Percentiles rank a stretch among this genome's conserved stretches.
These are phyloP conservation scores for Spergularia marina DNA, from an alignment of 148 eudicot species.

Conservation along the genomic window DNA sequence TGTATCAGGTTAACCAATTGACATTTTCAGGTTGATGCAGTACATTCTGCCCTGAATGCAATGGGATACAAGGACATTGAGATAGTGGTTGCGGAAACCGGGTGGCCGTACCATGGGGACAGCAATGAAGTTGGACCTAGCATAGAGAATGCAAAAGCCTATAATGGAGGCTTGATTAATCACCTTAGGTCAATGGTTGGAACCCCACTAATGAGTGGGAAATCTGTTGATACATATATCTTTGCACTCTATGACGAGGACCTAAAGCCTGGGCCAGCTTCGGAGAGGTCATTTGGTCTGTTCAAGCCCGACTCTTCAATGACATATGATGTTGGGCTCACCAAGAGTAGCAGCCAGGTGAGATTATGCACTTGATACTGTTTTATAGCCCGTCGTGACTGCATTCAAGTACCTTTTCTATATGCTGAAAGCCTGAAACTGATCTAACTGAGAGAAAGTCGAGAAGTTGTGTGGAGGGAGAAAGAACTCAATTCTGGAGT, in stretches of 20 bases:
- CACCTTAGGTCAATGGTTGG: conserved; percentile 76
- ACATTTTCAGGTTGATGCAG: conserved; percentile 66
- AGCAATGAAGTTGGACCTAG: conserved; percentile 71
- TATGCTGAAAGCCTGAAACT: too few species aligned
- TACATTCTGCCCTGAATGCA: conserved; percentile 62
- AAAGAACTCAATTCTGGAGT: too few species aligned
- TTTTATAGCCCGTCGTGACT: too few species aligned
- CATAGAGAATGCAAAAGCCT: conserved; percentile 74
- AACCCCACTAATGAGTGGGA: conserved; percentile 86
- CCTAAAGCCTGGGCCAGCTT: conserved; percentile 70
- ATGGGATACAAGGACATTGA: conserved; percentile 73
- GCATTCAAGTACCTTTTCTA: too few species aligned
- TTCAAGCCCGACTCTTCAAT: conserved; percentile 59
- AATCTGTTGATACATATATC: conserved; percentile 73
- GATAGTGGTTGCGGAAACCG: conserved; percentile 88
- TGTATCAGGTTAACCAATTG: background rate
- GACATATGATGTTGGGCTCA: conserved; percentile 63
- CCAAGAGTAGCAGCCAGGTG: conserved; percentile 48
- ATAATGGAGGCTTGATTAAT: conserved; percentile 61
- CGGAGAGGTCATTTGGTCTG: conserved; percentile 76
- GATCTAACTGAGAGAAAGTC: too few species aligned
- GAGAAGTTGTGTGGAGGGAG: too few species aligned
- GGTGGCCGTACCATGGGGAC: conserved; percentile 89
- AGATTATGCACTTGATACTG: background rate
- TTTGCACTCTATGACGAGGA: conserved; percentile 94